Evolutionary conservation across 1,139 yeast species (phyloP).

Genomic region (Yamadazyma jaroonii): DNA sequence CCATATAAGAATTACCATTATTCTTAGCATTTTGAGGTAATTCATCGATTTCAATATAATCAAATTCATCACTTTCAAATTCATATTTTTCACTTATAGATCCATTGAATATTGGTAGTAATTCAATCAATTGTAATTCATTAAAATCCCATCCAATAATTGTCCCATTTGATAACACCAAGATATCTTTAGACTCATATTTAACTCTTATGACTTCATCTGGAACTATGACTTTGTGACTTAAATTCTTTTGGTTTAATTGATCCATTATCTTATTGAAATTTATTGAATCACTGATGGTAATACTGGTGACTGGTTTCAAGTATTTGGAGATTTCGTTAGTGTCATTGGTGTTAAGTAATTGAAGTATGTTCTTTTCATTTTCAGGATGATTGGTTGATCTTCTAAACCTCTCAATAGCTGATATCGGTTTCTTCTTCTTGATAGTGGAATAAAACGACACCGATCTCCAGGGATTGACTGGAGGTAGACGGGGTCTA

Average conservation of each 20-base stretch:
- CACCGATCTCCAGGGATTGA: too few species aligned
- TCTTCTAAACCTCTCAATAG: slow-evolving; percentile 16
- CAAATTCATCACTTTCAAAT: slow-evolving; percentile 83
- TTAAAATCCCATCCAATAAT: slow-evolving; percentile 79
- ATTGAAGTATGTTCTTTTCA: slow-evolving; percentile 11
- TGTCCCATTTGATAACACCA: slow-evolving; percentile 70
- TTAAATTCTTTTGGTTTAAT: neutral
- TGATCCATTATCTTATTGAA: slow-evolving; percentile 6
- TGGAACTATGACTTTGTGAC: slow-evolving; percentile 48
- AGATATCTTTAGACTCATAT: slow-evolving; percentile 41
- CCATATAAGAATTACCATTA: slow-evolving; percentile 42
- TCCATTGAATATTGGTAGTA: slow-evolving; percentile 42
- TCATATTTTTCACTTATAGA: slow-evolving; percentile 40
- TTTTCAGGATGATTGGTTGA: slow-evolving; percentile 14
- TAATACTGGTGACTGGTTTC: slow-evolving; percentile 14
- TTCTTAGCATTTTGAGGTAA: slow-evolving; percentile 24
- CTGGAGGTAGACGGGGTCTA: too few species aligned
- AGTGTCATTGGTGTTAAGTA: slow-evolving; percentile 10
- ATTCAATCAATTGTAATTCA: slow-evolving; percentile 50
- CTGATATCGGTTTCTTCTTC: slow-evolving; percentile 15
- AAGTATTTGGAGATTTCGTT: slow-evolving; percentile 12
- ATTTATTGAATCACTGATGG: slow-evolving; percentile 15
- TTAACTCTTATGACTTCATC: slow-evolving; percentile 61
- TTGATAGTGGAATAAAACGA: slow-evolving; percentile 3
- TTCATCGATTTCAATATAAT: slow-evolving; percentile 57